Evolutionary conservation across 73 alveolate genomes (phyloP).

Genomic region (Tetrahymena malaccensis): DNA sequence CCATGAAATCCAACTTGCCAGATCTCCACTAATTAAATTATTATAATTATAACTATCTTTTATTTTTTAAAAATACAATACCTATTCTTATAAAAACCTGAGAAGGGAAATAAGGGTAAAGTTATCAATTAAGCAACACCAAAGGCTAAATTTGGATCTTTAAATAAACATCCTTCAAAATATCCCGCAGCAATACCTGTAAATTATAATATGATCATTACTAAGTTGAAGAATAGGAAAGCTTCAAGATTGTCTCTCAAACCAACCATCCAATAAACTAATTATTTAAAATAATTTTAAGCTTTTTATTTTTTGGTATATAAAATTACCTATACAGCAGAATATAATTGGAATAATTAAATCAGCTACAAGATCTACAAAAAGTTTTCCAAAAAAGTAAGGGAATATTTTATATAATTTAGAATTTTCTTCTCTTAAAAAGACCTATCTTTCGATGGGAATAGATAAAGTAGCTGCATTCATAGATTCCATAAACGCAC

Average conservation of each 20-base stretch:
- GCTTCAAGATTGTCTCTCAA: background rate
- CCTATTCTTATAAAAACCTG: background rate
- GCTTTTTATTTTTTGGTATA: too few relatives aligned
- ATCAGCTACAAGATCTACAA: background rate
- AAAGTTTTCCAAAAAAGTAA: conserved; percentile 23
- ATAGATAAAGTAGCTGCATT: conserved; percentile 1
- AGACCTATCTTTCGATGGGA: conserved; percentile 28
- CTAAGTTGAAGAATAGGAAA: background rate
- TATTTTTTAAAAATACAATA: background rate
- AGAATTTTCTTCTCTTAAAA: conserved; percentile 37
- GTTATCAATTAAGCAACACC: background rate
- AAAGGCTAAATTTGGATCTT: background rate
- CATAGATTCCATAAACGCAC: conserved; percentile 5
- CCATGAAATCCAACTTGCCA: conserved; percentile 44
- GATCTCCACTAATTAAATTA: conserved; percentile 9
- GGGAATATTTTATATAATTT: conserved; percentile 9
- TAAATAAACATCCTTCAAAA: background rate
- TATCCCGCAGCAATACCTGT: background rate
- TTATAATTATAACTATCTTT: background rate
- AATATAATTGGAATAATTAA: background rate
- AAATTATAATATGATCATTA: background rate
- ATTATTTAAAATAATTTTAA: background rate
- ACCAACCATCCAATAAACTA: background rate
- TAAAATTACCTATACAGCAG: background rate
- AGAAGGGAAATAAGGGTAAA: background rate